These are phyloP conservation scores for Fraxinus anomala DNA, from an alignment of 257 asterid genomes.

Conservation along the genomic window DNA sequence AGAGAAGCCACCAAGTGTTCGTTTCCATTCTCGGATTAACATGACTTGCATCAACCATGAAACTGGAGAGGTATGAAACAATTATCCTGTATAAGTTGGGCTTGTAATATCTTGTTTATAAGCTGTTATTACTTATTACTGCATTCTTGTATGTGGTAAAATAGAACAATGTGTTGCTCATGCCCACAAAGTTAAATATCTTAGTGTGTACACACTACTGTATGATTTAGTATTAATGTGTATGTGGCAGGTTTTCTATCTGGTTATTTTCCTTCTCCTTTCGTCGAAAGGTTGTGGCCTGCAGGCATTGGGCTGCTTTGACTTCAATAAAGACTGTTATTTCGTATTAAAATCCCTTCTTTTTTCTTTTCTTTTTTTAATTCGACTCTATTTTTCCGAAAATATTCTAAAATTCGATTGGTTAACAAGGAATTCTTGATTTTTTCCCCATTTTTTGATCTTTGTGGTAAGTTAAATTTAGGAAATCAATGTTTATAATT, in stretches of 20 bases:
- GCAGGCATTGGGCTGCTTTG: neutral
- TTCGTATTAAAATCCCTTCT: neutral
- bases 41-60: slow-evolving; percentile 53
- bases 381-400: neutral
- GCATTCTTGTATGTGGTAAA: neutral
- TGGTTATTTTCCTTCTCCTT: neutral
- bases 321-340: neutral
- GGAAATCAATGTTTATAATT: too few species aligned
- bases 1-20: slow-evolving; percentile 57
- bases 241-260: neutral
- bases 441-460: neutral
- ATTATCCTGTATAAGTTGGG: neutral
- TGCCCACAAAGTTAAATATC: neutral
- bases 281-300: neutral
- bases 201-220: neutral
- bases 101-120: neutral
- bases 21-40: slow-evolving; percentile 55
- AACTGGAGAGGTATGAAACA: slow-evolving; percentile 46
- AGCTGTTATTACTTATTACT: neutral
- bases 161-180: neutral
- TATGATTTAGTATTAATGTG: neutral
- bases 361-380: too few species aligned
- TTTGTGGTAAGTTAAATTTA: neutral
- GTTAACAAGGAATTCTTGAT: neutral
- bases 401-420: neutral